A percentile compares a stretch with the other conserved stretches of the same genome.
Evolutionary conservation across 1,284 basidiomycete genomes (phyloP).

Genomic region (Puccinia brachypodii): DNA sequence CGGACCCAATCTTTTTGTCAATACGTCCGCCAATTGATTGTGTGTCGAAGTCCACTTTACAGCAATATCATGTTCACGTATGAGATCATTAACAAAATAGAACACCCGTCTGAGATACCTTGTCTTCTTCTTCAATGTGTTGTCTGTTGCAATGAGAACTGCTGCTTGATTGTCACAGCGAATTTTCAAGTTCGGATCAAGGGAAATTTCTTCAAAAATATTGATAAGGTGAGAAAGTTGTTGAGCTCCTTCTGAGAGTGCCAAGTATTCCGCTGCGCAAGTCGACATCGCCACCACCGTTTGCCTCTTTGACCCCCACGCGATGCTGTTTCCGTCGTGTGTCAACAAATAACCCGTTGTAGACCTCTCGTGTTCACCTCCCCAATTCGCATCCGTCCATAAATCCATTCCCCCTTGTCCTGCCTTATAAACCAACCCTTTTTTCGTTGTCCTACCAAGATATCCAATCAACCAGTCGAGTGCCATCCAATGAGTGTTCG

Average conservation of each 20-base stretch:
- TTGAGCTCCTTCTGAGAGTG: not conserved
- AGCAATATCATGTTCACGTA: not conserved
- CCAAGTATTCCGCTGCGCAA: not conserved
- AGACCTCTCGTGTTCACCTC: not conserved
- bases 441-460: not conserved
- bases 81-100: not conserved
- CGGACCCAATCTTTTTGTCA: slow-evolving; percentile 1
- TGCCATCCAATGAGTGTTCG: not conserved
- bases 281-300: not conserved
- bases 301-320: slow-evolving; percentile 17
- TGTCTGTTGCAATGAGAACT: not conserved
- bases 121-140: not conserved
- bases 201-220: not conserved
- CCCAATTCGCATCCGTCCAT: not conserved
- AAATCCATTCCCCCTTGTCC: not conserved
- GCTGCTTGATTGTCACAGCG: not conserved
- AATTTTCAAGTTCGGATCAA: not conserved
- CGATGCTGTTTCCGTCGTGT: not conserved
- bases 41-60: not conserved
- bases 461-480: not conserved
- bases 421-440: not conserved
- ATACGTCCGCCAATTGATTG: not conserved
- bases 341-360: not conserved
- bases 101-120: not conserved
- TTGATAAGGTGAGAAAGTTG: not conserved